These are phyloP conservation scores for Kodamaea jinghongensis DNA, from an alignment of 805 yeast species.

Conservation along the genomic window DNA sequence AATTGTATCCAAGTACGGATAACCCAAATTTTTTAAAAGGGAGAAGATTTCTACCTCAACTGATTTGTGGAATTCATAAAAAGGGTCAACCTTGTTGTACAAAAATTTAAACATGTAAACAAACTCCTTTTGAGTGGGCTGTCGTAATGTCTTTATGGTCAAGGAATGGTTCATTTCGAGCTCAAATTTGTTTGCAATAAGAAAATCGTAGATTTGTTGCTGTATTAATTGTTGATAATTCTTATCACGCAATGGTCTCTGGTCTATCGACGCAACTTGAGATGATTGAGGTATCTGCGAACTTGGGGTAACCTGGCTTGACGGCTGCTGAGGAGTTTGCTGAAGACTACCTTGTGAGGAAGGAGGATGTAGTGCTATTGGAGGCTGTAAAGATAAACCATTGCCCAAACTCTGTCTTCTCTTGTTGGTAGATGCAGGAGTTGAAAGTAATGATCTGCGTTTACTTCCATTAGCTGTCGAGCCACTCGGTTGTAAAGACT, in stretches of 20 bases:
- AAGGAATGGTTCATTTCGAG: slow-evolving; percentile 70
- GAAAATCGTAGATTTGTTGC: slow-evolving; percentile 64
- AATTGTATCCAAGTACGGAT: slow-evolving; percentile 78
- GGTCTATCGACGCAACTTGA: slow-evolving; percentile 41
- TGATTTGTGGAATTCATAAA: slow-evolving; percentile 62
- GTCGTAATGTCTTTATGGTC: slow-evolving; percentile 58
- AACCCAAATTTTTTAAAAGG: slow-evolving; percentile 60
- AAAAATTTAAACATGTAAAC: slow-evolving; percentile 75
- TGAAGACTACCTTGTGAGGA: slow-evolving; percentile 17
- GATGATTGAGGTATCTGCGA: slow-evolving; percentile 6
- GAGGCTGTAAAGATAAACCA: slow-evolving; percentile 8
- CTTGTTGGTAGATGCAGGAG: slow-evolving; percentile 33
- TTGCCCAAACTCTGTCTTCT: slow-evolving; percentile 21
- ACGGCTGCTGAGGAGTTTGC: slow-evolving; percentile 15
- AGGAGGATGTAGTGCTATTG: slow-evolving; percentile 14
- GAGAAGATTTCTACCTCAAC: slow-evolving; percentile 75
- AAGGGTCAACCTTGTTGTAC: slow-evolving; percentile 75
- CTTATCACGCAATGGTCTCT: slow-evolving; percentile 75
- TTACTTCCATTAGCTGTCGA: slow-evolving; percentile 11
- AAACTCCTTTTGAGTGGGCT: slow-evolving; percentile 88
- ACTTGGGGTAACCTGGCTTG: slow-evolving; percentile 9
- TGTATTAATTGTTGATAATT: slow-evolving; percentile 63
- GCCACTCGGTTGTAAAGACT: slow-evolving; percentile 7
- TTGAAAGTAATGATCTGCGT: slow-evolving; percentile 29
- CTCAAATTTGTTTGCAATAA: slow-evolving; percentile 65